Base-by-base conservation (phyloP, 2,329 filamentous ascomycete genomes). In the Aspergillus novofumigatus region DNA sequence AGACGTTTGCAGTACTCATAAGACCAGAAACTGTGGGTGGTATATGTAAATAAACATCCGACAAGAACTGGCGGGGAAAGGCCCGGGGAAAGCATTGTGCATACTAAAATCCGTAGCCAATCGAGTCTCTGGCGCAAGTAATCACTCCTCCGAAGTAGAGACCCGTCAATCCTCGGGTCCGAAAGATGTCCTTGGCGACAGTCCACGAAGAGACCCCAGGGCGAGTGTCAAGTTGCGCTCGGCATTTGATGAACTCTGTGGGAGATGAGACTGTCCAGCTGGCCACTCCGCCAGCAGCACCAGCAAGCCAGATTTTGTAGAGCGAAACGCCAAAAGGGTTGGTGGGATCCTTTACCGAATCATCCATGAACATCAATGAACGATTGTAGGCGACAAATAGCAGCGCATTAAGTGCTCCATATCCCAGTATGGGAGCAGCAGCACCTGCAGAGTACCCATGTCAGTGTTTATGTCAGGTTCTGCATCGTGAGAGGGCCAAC, bases 21-120 rank as follows among this genome's bases (percentile, higher is more conserved):
- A 1, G 89, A 88, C 89, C 90, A 96, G 73, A 97, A 97, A 70
- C 83, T 85, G 57, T 57, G 48, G 44, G 5, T 7, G 52, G 6
- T 4, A 42, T 61, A 20, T 44, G 56, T 62, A 49, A 61, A 52
- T 57, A 53, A 29, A 23, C n/a, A 49, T 49, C 41, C 51, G 48
- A 54, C 35, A 21, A 59, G 32, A n/a, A 25, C 49, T 25, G 50
- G 48, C 45, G 44, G 55, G 54, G 59, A 41, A 49, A 28, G 60
- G 45, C 57, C 54, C 49, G 20, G 55, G 60, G 55, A 52, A 47
- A 61, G 51, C 38, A 47, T 29, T 47, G 48, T 54, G 68, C 81
- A 67, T 79, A 86, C 83, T 97, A 97, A 73, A 97, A 97, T 0
- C 92, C 93, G 75, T 97, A 97, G n/a, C 93, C 93, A 55, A 97